Percentiles rank a stretch among this genome's conserved stretches.
Evolutionary conservation across 805 yeast genomes (phyloP).

Genomic region (Saccharomycopsis fibuligera): DNA sequence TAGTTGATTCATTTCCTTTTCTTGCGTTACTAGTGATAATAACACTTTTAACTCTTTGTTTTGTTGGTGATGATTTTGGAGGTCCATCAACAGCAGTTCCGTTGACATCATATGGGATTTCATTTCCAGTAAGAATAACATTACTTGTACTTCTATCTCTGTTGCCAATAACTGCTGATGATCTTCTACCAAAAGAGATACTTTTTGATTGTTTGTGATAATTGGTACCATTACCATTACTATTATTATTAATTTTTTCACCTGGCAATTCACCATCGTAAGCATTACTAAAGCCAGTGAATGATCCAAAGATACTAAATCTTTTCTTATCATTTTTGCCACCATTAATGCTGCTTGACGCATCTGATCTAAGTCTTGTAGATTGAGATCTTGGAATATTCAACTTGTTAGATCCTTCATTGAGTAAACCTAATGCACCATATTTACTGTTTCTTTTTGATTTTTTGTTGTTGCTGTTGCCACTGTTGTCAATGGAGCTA

Average conservation of each 20-base stretch:
- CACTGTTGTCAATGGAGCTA: slow-evolving; percentile 2
- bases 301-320: slow-evolving; percentile 37
- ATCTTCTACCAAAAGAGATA: slow-evolving; percentile 15
- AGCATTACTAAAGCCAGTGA: slow-evolving; percentile 24
- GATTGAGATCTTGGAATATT: slow-evolving; percentile 12
- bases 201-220: slow-evolving; percentile 15
- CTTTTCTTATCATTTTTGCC: slow-evolving; percentile 28
- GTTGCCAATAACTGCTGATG: slow-evolving; percentile 6
- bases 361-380: slow-evolving; percentile 11
- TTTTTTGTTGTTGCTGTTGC: slow-evolving; percentile 1
- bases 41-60: slow-evolving; percentile 15
- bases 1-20: slow-evolving; percentile 22
- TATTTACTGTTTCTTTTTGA: slow-evolving; percentile 12
- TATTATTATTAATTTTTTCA: slow-evolving; percentile 1
- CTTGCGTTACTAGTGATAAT: neutral
- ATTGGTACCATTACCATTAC: neutral
- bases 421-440: slow-evolving; percentile 8
- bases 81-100: neutral
- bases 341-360: slow-evolving; percentile 8
- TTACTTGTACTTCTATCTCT: slow-evolving; percentile 12
- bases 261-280: slow-evolving; percentile 20
- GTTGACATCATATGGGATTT: neutral
- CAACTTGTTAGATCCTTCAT: slow-evolving; percentile 3
- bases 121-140: neutral
- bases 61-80: slow-evolving; percentile 8